Base-by-base conservation (phyloP, 805 yeast genomes). In the Cyberlindnera amylophila region DNA sequence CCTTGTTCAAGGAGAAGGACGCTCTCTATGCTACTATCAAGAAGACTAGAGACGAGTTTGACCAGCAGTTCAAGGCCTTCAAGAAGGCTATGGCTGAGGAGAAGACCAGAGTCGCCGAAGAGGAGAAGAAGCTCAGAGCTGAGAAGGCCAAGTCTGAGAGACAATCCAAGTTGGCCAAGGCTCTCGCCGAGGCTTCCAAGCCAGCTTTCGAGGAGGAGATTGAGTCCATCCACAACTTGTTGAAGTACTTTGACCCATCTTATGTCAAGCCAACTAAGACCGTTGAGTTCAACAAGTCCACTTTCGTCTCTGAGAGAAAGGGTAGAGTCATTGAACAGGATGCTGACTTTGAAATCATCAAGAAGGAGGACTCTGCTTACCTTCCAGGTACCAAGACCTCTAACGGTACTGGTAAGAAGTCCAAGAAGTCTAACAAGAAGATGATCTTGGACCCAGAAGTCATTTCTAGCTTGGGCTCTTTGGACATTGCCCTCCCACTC, bases 171-270 rank as follows among this genome's bases (percentile, higher is more conserved):
- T 84, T 82, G 43, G 87, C 86, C 54, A 72, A 77, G 58, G 79
- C 78, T 58, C 77, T 86, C 70, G 75, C 79, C 39, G 85, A 79
- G 49, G 89, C 89, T 36, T 78, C 85, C 21, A 64, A 66, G 54
- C 96, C 98, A 23, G 98, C 97, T 21, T 90, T 84, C 67, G 78
- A 82, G 45, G 68, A 68, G 34, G 96, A 93, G 67, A 82, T 91
- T 56, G 73, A 74, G 52, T 71, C 82, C 49, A 85, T 93, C 57
- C 86, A 89, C 64, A 69, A 75, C 42, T 72, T 89, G 61, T 72
- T 90, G 61, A 59, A 68, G 29, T 77, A 77, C 65, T 86, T 93
- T 54, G 96, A 89, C 60, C 93, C 95, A 53, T 60, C 82, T 36
- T 81, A 77, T 65, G 86, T 79, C 58, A 79, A 76, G 62, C 79